Evolutionary conservation across 345 rosid genomes (phyloP).

Genomic region (Firmiana major): DNA sequence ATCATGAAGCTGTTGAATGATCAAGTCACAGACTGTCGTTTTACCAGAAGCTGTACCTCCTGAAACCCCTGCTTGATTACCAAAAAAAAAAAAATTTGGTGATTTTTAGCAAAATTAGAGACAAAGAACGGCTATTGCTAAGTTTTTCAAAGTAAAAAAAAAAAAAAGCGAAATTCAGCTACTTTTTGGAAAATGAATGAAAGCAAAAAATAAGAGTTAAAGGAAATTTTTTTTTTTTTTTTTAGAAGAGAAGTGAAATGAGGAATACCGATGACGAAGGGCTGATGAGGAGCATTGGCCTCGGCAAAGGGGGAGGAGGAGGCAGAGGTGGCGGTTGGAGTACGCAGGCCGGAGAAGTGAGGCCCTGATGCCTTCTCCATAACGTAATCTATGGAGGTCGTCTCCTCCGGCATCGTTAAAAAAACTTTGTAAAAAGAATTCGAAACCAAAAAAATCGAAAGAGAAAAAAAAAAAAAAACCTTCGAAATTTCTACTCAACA

Average conservation of each 20-base stretch:
- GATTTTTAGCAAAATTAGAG: background rate
- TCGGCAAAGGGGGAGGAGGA: slow-evolving; percentile 36
- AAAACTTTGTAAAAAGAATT: background rate
- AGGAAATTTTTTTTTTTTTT: too few relatives aligned
- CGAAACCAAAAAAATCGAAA: background rate
- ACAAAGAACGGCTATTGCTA: background rate
- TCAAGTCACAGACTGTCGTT: slow-evolving; percentile 99
- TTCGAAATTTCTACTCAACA: background rate
- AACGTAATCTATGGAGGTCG: slow-evolving; percentile 63
- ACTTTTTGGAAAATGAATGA: too few relatives aligned
- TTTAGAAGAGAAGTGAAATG: background rate
- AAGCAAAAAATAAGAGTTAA: background rate
- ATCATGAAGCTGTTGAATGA: slow-evolving; percentile 97
- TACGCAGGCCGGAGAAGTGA: slow-evolving; percentile 96
- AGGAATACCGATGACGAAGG: slow-evolving; percentile 77
- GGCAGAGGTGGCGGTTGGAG: slow-evolving; percentile 45
- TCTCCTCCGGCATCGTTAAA: slow-evolving; percentile 45
- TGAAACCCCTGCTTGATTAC: slow-evolving; percentile 74
- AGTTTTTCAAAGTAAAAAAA: background rate
- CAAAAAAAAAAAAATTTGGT: slow-evolving; percentile 8
- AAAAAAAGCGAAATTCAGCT: background rate
- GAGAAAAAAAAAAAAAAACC: background rate
- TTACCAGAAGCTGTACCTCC: slow-evolving; percentile 99
- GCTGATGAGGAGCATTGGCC: slow-evolving; percentile 45
- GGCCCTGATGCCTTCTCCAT: slow-evolving; percentile 98